A percentile compares a stretch with the other conserved stretches of the same genome.
phyloP scores from a whole-genome alignment of 352 stramenopile genomes.

The Elongisporangium undulatum region DNA sequence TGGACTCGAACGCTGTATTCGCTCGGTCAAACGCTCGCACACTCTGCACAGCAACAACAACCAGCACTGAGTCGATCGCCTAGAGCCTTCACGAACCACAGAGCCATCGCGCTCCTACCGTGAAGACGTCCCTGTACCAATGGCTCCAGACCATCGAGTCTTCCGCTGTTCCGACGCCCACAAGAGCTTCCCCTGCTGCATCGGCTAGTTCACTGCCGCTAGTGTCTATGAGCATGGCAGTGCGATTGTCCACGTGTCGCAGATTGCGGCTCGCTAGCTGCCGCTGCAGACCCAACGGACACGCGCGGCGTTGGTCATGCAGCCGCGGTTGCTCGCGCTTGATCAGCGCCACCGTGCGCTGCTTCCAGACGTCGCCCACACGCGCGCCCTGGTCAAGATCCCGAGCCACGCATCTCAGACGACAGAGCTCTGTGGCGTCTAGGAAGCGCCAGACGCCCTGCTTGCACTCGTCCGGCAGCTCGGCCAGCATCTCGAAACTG shows the following conservation, averaged over 20 bases:
- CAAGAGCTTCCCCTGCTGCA: neutral
- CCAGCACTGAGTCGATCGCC: conserved; percentile 1
- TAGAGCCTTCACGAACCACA: neutral
- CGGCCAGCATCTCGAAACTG: conserved; percentile 22
- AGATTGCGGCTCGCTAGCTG: conserved; percentile 29
- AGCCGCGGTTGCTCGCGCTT: conserved; percentile 15
- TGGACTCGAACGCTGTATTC: conserved; percentile 28
- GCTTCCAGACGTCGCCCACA: conserved; percentile 31
- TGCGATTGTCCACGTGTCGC: neutral
- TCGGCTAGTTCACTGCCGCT: neutral
- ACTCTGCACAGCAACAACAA: conserved; percentile 16
- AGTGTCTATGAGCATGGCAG: neutral
- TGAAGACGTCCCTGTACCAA: conserved; percentile 50
- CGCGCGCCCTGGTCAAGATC: conserved; percentile 26
- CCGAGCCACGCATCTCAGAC: conserved; percentile 28
- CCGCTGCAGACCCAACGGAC: conserved; percentile 25
- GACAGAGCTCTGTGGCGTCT: conserved; percentile 46
- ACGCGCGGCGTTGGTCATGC: conserved; percentile 5
- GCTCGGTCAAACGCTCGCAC: conserved; percentile 22
- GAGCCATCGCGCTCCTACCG: conserved; percentile 17
- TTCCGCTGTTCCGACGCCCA: conserved; percentile 2
- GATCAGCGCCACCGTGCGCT: conserved; percentile 22
- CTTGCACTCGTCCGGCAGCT: conserved; percentile 61
- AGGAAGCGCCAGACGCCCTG: conserved; percentile 52
- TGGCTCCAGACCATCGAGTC: conserved; percentile 38